A percentile compares a stretch with the other conserved stretches of the same genome.
Conservation (phyloP, 2,329 filamentous ascomycete species). For the Ophiostoma himal-ulmi region DNA sequence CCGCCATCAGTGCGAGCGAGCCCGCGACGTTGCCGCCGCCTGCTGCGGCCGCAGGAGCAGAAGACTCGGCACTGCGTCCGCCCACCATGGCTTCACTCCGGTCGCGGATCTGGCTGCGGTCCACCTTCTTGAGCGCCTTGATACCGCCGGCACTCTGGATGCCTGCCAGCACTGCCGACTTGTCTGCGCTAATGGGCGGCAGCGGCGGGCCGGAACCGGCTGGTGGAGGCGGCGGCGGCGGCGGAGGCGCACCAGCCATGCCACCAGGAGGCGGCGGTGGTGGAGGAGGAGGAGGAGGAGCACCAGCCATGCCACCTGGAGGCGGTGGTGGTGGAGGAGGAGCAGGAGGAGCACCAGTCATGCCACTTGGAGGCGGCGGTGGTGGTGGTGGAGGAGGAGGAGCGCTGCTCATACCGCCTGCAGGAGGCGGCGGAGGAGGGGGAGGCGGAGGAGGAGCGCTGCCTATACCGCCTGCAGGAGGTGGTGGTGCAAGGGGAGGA, state of each 20-base stretch:
- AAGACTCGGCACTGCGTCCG: conserved; percentile 38
- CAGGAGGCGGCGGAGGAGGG: conserved; percentile 25
- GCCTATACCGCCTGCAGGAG: conserved; percentile 20
- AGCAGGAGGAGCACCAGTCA: conserved; percentile 32
- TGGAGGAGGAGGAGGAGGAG: conserved; percentile 36
- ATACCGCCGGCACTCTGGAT: conserved; percentile 67
- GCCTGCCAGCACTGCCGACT: conserved; percentile 59
- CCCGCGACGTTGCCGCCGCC: conserved; percentile 62
- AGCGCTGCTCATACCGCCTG: conserved; percentile 28
- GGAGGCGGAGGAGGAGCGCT: conserved; percentile 38
- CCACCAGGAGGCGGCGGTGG: conserved; percentile 39
- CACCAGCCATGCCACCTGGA: conserved; percentile 32
- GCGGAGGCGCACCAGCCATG: conserved; percentile 40
- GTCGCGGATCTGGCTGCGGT: conserved; percentile 63
- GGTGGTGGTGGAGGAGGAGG: conserved; percentile 27
- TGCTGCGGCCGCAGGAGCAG: conserved; percentile 56
- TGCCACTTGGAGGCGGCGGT: conserved; percentile 37
- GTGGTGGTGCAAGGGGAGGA: conserved; percentile 22
- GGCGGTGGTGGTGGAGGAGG: conserved; percentile 46
- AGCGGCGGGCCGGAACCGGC: conserved; percentile 42
- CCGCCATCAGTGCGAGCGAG: conserved; percentile 76
- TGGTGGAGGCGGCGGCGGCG: conserved; percentile 47
- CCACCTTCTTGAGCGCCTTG: conserved; percentile 67
- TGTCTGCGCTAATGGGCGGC: conserved; percentile 42
- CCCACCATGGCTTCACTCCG: conserved; percentile 61